Percentiles rank a stretch among this genome's conserved stretches.
Evolutionary conservation across 2,329 filamentous ascomycete species (phyloP).

Genomic region (Huntiella decipiens): DNA sequence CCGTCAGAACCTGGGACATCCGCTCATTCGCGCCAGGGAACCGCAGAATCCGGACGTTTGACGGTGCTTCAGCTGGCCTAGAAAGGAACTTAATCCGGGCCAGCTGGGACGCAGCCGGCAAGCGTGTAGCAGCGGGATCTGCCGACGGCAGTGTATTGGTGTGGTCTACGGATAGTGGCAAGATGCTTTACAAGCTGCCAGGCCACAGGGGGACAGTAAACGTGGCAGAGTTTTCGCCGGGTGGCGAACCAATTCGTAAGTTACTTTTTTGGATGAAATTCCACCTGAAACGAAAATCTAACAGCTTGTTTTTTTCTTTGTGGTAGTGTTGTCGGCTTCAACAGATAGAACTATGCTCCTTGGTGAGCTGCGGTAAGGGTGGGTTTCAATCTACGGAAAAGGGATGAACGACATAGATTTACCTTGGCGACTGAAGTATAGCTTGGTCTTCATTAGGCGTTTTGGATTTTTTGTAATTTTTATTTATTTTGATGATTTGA

Average conservation of each 20-base stretch:
- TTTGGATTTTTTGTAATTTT: not conserved
- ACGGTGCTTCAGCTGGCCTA: constrained; percentile 70
- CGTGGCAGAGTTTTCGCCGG: constrained; percentile 76
- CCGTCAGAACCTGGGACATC: constrained; percentile 89
- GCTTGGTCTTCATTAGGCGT: no score
- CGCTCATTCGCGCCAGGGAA: constrained; percentile 83
- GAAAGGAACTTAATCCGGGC: constrained; percentile 85
- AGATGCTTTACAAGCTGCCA: constrained; percentile 82
- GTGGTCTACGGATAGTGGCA: constrained; percentile 78
- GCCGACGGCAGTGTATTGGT: constrained; percentile 81
- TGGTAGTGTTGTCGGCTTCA: constrained; percentile 65
- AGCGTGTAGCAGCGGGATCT: constrained; percentile 72
- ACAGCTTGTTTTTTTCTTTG: constrained; percentile 13
- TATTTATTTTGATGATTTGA: not conserved
- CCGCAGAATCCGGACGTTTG: constrained; percentile 69
- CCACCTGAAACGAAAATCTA: constrained; percentile 14
- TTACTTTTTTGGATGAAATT: constrained; percentile 15
- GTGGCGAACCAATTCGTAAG: constrained; percentile 73
- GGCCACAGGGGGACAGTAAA: constrained; percentile 93
- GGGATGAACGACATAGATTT: no score
- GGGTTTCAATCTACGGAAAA: not conserved
- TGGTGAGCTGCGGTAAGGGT: constrained; percentile 41
- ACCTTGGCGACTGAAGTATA: no score
- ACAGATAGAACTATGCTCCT: constrained; percentile 76
- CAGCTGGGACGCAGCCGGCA: constrained; percentile 75